Evolutionary conservation across 257 asterid species (phyloP).

Genomic region (Solanum rostratum): DNA sequence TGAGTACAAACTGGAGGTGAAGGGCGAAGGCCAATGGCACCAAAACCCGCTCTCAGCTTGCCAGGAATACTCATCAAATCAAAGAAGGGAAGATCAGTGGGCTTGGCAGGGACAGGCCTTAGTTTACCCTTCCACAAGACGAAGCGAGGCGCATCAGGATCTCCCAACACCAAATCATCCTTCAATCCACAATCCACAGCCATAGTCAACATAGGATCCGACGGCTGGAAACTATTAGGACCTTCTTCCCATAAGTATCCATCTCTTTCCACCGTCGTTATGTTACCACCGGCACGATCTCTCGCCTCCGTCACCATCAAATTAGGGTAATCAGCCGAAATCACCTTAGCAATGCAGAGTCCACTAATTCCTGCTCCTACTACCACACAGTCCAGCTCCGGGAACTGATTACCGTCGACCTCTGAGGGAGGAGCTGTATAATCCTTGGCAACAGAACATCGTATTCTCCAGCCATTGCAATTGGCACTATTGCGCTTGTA

Average conservation of each 20-base stretch:
- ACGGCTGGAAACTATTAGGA: conserved; percentile 97
- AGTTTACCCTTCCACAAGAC: conserved; percentile 85
- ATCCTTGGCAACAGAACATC: conserved; percentile 32
- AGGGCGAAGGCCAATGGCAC: conserved; percentile 88
- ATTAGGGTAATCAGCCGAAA: conserved; percentile 46
- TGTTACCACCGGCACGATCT: conserved; percentile 89
- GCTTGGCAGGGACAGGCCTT: conserved; percentile 81
- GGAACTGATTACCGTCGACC: neutral
- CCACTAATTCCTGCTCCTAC: conserved; percentile 96
- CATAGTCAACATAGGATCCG: conserved; percentile 80
- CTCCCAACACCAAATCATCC: conserved; percentile 89
- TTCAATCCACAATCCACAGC: conserved; percentile 79
- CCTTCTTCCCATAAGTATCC: conserved; percentile 99
- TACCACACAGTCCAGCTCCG: conserved; percentile 62
- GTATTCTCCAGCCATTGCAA: conserved; percentile 15
- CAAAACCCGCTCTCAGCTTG: conserved; percentile 90
- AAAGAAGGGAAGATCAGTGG: conserved; percentile 66
- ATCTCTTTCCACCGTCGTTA: conserved; percentile 67
- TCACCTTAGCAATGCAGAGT: conserved; percentile 77
- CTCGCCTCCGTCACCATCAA: conserved; percentile 81
- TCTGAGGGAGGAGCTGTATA: conserved; percentile 22
- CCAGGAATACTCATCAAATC: conserved; percentile 85
- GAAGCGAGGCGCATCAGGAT: conserved; percentile 87
- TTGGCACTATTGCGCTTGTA: neutral
- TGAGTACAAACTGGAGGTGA: conserved; percentile 76